Evolutionary conservation across 1,139 yeast species (phyloP).

Genomic region (Saccharomyces pastorianus): DNA sequence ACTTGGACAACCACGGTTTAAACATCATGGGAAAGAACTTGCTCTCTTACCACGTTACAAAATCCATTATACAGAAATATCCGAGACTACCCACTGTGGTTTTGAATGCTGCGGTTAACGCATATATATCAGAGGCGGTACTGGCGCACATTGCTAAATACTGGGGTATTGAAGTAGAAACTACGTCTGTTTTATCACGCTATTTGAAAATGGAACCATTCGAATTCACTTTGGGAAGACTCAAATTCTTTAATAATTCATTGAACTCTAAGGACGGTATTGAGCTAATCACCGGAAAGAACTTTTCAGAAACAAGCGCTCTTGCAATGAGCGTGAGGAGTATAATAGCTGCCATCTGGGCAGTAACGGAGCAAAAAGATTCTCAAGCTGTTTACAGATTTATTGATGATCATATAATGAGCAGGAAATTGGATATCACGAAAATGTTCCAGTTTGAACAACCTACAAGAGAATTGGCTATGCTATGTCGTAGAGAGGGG

Average conservation of each 20-base stretch:
- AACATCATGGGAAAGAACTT: constrained; percentile 73
- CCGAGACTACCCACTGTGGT: constrained; percentile 86
- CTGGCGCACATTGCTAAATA: constrained; percentile 55
- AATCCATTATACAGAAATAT: constrained; percentile 61
- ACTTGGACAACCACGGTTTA: constrained; percentile 72
- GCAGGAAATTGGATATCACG: constrained; percentile 67
- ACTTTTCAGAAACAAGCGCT: constrained; percentile 27
- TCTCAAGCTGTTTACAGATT: constrained; percentile 48
- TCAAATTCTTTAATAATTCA: constrained; percentile 41
- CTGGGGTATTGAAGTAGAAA: constrained; percentile 88
- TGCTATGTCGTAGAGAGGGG: constrained; percentile 71
- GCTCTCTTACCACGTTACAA: constrained; percentile 67
- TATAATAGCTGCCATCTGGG: constrained; percentile 63
- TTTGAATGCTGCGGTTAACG: constrained; percentile 62
- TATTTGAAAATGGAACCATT: constrained; percentile 63
- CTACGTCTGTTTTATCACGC: constrained; percentile 54
- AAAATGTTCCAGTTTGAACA: constrained; percentile 71
- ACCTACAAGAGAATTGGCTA: constrained; percentile 79
- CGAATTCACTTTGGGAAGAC: constrained; percentile 53
- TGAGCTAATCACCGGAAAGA: constrained; percentile 18
- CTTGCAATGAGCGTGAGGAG: constrained; percentile 57
- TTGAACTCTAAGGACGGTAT: constrained; percentile 26
- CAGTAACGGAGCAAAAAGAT: constrained; percentile 33
- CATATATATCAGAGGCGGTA: constrained; percentile 60
- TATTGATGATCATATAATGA: constrained; percentile 62